phyloP scores from a whole-genome alignment of 73 alveolate species.

The Stentor coeruleus region DNA sequence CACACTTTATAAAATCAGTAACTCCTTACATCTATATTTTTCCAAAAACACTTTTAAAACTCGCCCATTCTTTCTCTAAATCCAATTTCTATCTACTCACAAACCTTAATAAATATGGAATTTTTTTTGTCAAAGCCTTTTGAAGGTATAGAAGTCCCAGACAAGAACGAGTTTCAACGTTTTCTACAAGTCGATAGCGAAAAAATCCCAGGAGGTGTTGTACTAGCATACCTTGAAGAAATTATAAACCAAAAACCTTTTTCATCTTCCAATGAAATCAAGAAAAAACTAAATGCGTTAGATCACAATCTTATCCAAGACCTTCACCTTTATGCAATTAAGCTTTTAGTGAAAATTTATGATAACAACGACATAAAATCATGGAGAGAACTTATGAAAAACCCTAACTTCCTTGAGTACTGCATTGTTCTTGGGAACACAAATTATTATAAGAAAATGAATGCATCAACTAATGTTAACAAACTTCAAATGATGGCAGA shows the following conservation, averaged over 20 bases:
- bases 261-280: not conserved
- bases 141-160: not conserved
- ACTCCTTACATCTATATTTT: too few relatives aligned
- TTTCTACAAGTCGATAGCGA: not conserved
- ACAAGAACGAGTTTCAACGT: not conserved
- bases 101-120: too few relatives aligned
- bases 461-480: not conserved
- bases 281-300: not conserved
- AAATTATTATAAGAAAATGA: not conserved
- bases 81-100: too few relatives aligned
- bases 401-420: not conserved
- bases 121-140: slow-evolving; percentile 7
- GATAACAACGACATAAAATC: not conserved
- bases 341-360: not conserved
- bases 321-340: not conserved
- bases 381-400: not conserved
- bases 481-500: not conserved
- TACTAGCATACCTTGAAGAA: not conserved
- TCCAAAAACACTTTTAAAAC: too few relatives aligned
- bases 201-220: not conserved
- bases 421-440: not conserved
- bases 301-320: not conserved
- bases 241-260: not conserved
- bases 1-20: too few relatives aligned
- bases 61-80: too few relatives aligned